Base-by-base conservation (phyloP, 768 basidiomycete genomes). In the Hemileccinum rubropunctum region DNA sequence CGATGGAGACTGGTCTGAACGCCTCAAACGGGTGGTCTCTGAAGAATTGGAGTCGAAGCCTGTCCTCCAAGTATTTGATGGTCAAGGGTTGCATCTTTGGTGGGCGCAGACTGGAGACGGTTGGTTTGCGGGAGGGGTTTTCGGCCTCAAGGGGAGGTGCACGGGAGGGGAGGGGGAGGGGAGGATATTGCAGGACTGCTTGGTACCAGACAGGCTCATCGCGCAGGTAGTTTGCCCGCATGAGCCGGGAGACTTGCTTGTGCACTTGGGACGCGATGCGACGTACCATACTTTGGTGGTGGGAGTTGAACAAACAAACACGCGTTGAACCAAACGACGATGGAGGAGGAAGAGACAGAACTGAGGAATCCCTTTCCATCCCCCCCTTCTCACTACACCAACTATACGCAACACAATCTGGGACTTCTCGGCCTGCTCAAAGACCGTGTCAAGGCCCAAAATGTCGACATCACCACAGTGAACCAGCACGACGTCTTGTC, bases 11-110 rank as follows among this genome's bases (percentile, higher is more conserved):
- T 2, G 92, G 83, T 37, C 95, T 77, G 69, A 95, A 89, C 2
- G 92, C 87, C 71, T 99, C 95, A 63, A 97, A 97, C 7, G 97
- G 94, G 66, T 97, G 95, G 73, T 99, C 97, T 36, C 76, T 75
- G 75, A 95, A 98, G 76, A 99, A 98, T 66, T 91, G 90, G 47
- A 82, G 76, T 32, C 97, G 83, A 50, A 98, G 73, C 53, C 80
- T 76, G 67, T 99, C 97, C 64, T 95, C 92, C 35, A 88, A 51
- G 64, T 94, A 97, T 47, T 75, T 74, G 44, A 98, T 78, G 11
- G 79, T 77, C 41, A 79, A 52, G 1, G 88, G 85, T 23, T 70
- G 71, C 26, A 73, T 69, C 40, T 73, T 72, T 37, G 70, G 70
- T 32, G 73, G 58, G 36, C 70, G 70, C 47, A 68, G 64, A 51